These are phyloP conservation scores for Talaromyces nanjingensis DNA, from an alignment of 495 filamentous ascomycete genomes.

Conservation along the genomic window DNA sequence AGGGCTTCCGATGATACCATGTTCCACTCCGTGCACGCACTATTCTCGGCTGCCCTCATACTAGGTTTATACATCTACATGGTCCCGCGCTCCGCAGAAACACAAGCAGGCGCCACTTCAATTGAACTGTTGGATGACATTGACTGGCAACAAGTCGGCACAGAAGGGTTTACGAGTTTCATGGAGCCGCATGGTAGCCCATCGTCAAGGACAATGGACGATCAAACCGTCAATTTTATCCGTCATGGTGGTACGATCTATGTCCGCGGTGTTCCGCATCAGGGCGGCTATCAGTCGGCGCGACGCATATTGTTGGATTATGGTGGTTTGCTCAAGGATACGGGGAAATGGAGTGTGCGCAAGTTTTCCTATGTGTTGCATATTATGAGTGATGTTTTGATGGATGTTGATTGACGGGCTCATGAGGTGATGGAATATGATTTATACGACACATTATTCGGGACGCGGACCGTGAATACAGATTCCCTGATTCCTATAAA, in stretches of 20 bases:
- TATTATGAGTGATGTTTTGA: slow-evolving; percentile 49
- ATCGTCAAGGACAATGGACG: slow-evolving; percentile 16
- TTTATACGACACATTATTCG: neutral
- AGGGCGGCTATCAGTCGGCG: slow-evolving; percentile 43
- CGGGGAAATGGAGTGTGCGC: slow-evolving; percentile 44
- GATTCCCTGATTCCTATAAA: too few species aligned
- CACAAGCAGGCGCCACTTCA: slow-evolving; percentile 23
- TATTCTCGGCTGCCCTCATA: slow-evolving; percentile 44
- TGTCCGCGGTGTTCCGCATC: slow-evolving; percentile 38
- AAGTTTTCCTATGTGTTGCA: slow-evolving; percentile 43
- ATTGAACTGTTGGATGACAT: slow-evolving; percentile 46
- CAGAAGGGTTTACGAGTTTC: slow-evolving; percentile 33
- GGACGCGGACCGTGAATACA: too few species aligned
- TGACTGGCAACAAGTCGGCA: slow-evolving; percentile 39
- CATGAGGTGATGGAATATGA: neutral
- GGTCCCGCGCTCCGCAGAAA: slow-evolving; percentile 24
- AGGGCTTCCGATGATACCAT: slow-evolving; percentile 42
- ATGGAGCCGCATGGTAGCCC: slow-evolving; percentile 28
- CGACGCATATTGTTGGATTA: slow-evolving; percentile 43
- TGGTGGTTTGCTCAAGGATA: slow-evolving; percentile 42
- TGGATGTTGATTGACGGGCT: slow-evolving; percentile 33
- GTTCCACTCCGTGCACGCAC: slow-evolving; percentile 39
- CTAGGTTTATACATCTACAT: slow-evolving; percentile 47
- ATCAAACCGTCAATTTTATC: slow-evolving; percentile 41
- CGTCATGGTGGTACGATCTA: slow-evolving; percentile 43